Percentiles rank a stretch among this genome's conserved stretches.
phyloP scores from a whole-genome alignment of 176 grass and related monocot genomes.

The Sorghum bicolor region DNA sequence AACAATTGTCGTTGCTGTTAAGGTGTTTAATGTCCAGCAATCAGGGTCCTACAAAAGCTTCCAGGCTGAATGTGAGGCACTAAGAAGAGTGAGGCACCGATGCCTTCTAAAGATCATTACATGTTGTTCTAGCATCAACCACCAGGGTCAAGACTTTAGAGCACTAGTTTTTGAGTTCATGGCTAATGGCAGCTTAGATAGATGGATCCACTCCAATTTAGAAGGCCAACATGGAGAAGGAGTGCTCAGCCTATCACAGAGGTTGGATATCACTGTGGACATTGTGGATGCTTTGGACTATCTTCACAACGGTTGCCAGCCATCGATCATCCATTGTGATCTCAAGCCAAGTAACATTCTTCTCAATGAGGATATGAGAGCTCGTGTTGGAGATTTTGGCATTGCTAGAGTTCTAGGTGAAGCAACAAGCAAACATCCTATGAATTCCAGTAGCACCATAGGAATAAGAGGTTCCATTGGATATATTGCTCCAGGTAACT shows the following conservation, averaged over 20 bases:
- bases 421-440: neutral
- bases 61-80: conserved; percentile 32
- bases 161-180: conserved; percentile 35
- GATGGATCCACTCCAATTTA: conserved; percentile 29
- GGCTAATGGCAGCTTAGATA: conserved; percentile 32
- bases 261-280: neutral
- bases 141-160: conserved; percentile 34
- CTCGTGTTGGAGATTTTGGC: neutral
- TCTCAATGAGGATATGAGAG: neutral
- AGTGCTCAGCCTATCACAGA: neutral
- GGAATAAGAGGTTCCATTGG: neutral
- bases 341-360: neutral
- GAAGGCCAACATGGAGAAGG: neutral
- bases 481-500: neutral
- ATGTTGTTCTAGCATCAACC: conserved; percentile 32
- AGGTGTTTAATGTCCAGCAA: conserved; percentile 34
- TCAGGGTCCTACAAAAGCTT: conserved; percentile 33
- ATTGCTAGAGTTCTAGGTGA: neutral
- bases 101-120: conserved; percentile 42
- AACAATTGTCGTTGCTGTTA: too few species aligned
- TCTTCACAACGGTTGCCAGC: neutral
- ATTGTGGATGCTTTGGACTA: neutral
- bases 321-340: neutral
- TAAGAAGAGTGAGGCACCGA: conserved; percentile 33
- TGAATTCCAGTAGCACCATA: neutral